A percentile compares a stretch with the other conserved stretches of the same genome.
Evolutionary conservation across 1,139 yeast species (phyloP).

Genomic region (Saccharomyces hybrid): DNA sequence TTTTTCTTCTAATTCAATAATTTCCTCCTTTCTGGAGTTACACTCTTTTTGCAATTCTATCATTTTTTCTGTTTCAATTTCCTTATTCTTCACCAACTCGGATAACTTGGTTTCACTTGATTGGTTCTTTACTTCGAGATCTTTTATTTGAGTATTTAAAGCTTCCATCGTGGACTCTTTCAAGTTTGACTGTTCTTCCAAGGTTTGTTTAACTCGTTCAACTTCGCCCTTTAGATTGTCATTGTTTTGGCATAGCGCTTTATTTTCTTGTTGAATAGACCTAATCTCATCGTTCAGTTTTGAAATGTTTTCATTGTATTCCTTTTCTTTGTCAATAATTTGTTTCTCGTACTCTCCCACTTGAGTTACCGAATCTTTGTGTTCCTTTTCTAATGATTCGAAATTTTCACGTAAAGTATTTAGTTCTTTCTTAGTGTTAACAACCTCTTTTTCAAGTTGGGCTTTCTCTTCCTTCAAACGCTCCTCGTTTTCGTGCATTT

Average conservation of each 20-base stretch:
- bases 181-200: background rate
- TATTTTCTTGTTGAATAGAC: background rate
- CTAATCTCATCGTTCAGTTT: background rate
- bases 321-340: background rate
- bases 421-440: background rate
- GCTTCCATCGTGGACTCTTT: background rate
- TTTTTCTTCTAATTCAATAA: constrained; percentile 14
- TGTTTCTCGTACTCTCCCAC: background rate
- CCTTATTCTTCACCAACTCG: background rate
- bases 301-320: background rate
- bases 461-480: constrained; percentile 3
- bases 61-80: constrained; percentile 2
- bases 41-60: background rate
- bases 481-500: constrained; percentile 1
- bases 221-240: background rate
- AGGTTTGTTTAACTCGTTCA: background rate
- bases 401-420: background rate
- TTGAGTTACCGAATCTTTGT: background rate
- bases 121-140: constrained; percentile 7
- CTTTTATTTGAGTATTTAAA: constrained; percentile 1
- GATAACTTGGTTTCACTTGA: background rate
- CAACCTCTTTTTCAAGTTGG: background rate
- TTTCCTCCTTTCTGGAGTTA: constrained; percentile 11
- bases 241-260: background rate
- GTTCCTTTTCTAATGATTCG: background rate